Percentiles rank a stretch among this genome's conserved stretches.
Conservation (phyloP, 2,329 filamentous ascomycete species). For the Tolypocladium nubicola region DNA sequence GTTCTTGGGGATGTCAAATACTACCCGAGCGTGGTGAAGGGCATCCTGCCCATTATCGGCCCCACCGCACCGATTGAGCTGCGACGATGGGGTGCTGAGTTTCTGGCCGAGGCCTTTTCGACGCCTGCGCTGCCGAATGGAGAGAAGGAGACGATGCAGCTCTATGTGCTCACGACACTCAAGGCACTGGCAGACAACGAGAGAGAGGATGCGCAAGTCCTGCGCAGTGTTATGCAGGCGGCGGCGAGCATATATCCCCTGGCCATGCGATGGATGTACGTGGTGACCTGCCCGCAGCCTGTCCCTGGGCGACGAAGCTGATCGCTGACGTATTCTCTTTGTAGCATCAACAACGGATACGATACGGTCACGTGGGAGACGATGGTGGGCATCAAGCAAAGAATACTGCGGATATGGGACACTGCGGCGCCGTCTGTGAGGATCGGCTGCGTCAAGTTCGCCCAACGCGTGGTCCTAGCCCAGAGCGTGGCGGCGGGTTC, state of each 20-base stretch:
- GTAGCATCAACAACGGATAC: slow-evolving; percentile 76
- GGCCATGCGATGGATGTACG: slow-evolving; percentile 89
- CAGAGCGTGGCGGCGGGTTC: slow-evolving; percentile 76
- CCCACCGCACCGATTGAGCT: slow-evolving; percentile 66
- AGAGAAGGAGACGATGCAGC: slow-evolving; percentile 71
- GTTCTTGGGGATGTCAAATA: slow-evolving; percentile 78
- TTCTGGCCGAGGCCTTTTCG: slow-evolving; percentile 90
- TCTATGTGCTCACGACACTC: slow-evolving; percentile 69
- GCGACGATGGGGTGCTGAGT: slow-evolving; percentile 91
- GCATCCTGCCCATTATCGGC: slow-evolving; percentile 84
- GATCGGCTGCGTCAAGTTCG: slow-evolving; percentile 96
- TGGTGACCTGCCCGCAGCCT: slow-evolving; percentile 17
- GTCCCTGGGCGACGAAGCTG: slow-evolving; percentile 1
- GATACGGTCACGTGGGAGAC: slow-evolving; percentile 77
- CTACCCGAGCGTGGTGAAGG: slow-evolving; percentile 85
- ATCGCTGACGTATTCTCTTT: slow-evolving; percentile 14
- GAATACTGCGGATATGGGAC: slow-evolving; percentile 84
- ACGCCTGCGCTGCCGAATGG: slow-evolving; percentile 70
- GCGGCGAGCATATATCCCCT: slow-evolving; percentile 89
- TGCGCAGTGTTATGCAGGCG: slow-evolving; percentile 80
- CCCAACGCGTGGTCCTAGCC: slow-evolving; percentile 82
- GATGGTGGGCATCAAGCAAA: slow-evolving; percentile 80
- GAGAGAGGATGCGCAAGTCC: slow-evolving; percentile 67
- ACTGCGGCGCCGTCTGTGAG: slow-evolving; percentile 62
- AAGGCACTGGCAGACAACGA: slow-evolving; percentile 58